Percentiles rank a stretch among this genome's conserved stretches.
Evolutionary conservation across 2,329 filamentous ascomycete genomes (phyloP).

Genomic region (Epichloe typhina): DNA sequence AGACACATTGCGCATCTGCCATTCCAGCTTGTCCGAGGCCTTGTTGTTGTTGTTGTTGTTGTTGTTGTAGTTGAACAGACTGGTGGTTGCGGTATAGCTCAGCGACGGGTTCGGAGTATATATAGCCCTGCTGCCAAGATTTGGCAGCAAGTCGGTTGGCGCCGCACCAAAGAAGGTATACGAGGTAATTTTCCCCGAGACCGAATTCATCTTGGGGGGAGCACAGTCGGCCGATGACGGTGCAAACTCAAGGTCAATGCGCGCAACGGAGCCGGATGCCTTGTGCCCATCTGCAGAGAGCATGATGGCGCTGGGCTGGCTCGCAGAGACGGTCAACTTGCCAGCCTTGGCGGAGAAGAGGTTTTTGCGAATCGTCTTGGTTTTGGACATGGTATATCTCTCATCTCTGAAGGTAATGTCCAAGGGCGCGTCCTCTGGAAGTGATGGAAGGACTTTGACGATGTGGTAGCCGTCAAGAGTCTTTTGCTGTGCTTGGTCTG

Average conservation of each 20-base stretch:
- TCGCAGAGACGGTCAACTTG: conserved; percentile 30
- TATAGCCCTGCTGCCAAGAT: conserved; percentile 32
- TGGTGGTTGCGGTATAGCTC: conserved; percentile 32
- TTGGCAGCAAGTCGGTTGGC: conserved; percentile 33
- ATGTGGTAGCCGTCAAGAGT: conserved; percentile 29
- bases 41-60: conserved; percentile 11
- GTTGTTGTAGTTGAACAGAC: conserved; percentile 22
- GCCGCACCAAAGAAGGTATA: conserved; percentile 38
- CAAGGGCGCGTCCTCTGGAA: conserved; percentile 37
- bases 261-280: conserved; percentile 28
- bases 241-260: conserved; percentile 34
- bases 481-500: conserved; percentile 11
- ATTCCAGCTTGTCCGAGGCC: conserved; percentile 22
- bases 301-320: conserved; percentile 35
- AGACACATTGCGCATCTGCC: conserved; percentile 25
- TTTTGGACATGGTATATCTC: conserved; percentile 35
- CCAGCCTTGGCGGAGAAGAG: conserved; percentile 39
- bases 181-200: conserved; percentile 37
- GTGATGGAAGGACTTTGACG: conserved; percentile 39
- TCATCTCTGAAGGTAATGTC: conserved; percentile 33
- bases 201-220: conserved; percentile 37
- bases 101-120: conserved; percentile 28
- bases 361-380: conserved; percentile 39
- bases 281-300: conserved; percentile 35
- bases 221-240: conserved; percentile 27